Conservation (phyloP, 306 rosid genomes). For the Quercus berberidifolia region DNA sequence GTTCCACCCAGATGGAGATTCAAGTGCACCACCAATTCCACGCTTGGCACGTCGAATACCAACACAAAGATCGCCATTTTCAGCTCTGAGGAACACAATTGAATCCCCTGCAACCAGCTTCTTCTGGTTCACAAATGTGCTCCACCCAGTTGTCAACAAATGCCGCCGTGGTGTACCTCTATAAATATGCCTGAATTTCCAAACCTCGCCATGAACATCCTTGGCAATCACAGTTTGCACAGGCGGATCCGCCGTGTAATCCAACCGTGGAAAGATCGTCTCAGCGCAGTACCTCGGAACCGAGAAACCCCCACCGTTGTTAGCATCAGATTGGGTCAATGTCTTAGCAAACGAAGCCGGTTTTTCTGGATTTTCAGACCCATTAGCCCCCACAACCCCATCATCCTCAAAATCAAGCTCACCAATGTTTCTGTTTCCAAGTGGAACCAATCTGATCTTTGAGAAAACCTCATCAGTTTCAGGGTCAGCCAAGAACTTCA, state of each 20-base stretch:
- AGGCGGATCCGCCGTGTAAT: slow-evolving; percentile 93
- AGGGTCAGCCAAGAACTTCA: slow-evolving; percentile 79
- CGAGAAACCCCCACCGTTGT: slow-evolving; percentile 97
- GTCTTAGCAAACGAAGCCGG: slow-evolving; percentile 92
- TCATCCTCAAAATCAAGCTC: slow-evolving; percentile 42
- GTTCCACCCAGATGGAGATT: slow-evolving; percentile 61
- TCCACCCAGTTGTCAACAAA: slow-evolving; percentile 94
- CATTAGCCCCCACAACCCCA: slow-evolving; percentile 22
- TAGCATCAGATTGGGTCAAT: slow-evolving; percentile 91
- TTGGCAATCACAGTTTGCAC: slow-evolving; percentile 87
- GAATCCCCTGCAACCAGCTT: slow-evolving; percentile 97
- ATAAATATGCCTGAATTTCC: slow-evolving; percentile 94
- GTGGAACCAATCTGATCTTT: slow-evolving; percentile 46
- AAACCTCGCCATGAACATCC: slow-evolving; percentile 86
- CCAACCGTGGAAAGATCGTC: slow-evolving; percentile 82
- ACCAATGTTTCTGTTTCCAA: slow-evolving; percentile 24
- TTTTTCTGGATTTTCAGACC: slow-evolving; percentile 55
- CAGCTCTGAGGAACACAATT: slow-evolving; percentile 75
- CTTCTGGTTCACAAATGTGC: slow-evolving; percentile 93
- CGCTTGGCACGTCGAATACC: slow-evolving; percentile 88
- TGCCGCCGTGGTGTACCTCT: slow-evolving; percentile 96
- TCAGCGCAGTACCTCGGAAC: slow-evolving; percentile 98
- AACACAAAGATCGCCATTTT: slow-evolving; percentile 72
- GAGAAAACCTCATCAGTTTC: slow-evolving; percentile 89
- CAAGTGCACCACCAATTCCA: slow-evolving; percentile 45